Evolutionary conservation across 192 early-diverging fungal genomes (phyloP), one percentile per base, ranked within the genome.

Genomic region (Physocladia obscura): DNA sequence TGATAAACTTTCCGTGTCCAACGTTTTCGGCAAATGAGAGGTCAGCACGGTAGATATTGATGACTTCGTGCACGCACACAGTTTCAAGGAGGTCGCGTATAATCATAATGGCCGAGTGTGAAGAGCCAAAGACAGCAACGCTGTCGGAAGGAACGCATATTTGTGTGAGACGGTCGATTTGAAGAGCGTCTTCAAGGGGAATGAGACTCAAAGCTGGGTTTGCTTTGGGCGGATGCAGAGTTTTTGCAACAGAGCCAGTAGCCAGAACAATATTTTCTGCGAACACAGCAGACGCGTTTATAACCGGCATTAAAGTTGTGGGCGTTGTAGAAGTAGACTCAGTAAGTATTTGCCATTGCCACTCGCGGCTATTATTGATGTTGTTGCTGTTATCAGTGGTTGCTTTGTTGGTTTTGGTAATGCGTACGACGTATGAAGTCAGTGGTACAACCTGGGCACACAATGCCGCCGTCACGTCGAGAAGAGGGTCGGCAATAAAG

Each of bases 91-190:
- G 54, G 29, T 68, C 67, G n/a, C 67, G 67, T 24, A 64, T 55
- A 49, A 68, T 68, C 67, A 68, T 68, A 36, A 68, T 68, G 57
- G 67, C 67, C 6, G 21, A 30, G 55, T 68, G 67, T 13, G 56
- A 21, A 5, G 67, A 68, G 26, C 67, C 67, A 3, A 65, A 68
- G 15, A 68, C 67, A 39, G 67, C 67, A 8, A 68, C 56, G 13
- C 15, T 35, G 55, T 68, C 67, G 0, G 26, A 15, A 17, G 57
- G 22, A 17, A 29, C 37, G 67, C 57, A 26, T 17, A 64, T 1
- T 11, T 17, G 11, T n/a, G 11, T 17, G 19, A 54, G 24, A 31
- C n/a, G 21, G 1, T 68, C 55, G 31, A 60, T 31, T 17, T 61
- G 31, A 26, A 68, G 37, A 6, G 67, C 67, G 6, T 64, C 27